A percentile compares a stretch with the other conserved stretches of the same genome.
Evolutionary conservation across 257 asterid species (phyloP).

Genomic region (Jacaranda mimosifolia): DNA sequence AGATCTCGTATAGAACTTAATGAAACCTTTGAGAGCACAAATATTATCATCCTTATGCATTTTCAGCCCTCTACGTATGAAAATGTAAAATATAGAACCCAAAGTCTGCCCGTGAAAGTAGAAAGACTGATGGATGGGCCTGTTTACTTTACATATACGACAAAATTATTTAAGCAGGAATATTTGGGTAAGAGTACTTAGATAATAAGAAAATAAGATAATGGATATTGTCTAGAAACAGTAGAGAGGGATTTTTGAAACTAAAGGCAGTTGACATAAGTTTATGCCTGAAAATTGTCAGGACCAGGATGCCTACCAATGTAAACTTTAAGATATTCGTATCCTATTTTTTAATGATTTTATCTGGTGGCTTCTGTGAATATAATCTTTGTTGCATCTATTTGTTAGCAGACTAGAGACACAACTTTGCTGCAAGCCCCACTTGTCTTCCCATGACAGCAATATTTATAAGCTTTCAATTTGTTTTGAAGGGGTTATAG

Average conservation of each 20-base stretch:
- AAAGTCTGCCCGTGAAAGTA: not conserved
- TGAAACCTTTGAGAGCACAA: not conserved
- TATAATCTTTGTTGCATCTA: not conserved
- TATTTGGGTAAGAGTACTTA: not conserved
- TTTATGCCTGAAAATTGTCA: not conserved
- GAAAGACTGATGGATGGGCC: not conserved
- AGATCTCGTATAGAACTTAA: not conserved
- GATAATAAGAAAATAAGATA: not conserved
- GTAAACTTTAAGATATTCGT: not conserved
- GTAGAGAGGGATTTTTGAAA: not conserved
- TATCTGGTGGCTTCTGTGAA: not conserved
- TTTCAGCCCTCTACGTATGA: not conserved
- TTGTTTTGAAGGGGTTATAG: not conserved
- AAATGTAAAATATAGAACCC: not conserved
- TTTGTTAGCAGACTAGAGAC: not conserved
- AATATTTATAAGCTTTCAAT: not conserved
- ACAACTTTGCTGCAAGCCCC: not conserved
- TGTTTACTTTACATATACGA: not conserved
- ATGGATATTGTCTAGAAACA: not conserved
- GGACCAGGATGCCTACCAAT: not conserved
- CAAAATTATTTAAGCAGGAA: not conserved
- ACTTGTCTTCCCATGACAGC: not conserved
- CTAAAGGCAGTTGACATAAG: not conserved
- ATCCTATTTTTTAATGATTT: not conserved
- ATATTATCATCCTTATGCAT: not conserved